Conservation (phyloP, 2,329 filamentous ascomycete genomes). For the Periconia macrospinosa region DNA sequence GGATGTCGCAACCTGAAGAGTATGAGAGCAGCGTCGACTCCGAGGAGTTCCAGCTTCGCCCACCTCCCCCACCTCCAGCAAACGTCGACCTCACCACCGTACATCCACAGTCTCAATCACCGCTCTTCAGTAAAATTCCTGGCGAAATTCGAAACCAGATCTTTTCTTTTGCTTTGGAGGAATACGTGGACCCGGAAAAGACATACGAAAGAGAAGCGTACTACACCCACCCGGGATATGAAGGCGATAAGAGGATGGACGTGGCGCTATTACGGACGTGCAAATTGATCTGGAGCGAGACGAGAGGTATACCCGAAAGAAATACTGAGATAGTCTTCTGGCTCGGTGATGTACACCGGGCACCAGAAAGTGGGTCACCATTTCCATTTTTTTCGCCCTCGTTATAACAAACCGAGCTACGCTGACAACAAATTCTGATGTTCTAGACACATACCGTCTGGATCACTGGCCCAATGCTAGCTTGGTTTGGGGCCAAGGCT, state of each 20-base stretch:
- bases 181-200: conserved; percentile 12
- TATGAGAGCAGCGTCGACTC: too few species aligned
- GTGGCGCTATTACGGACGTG: conserved; percentile 37
- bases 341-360: neutral
- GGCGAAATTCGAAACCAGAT: conserved; percentile 25
- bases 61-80: too few species aligned
- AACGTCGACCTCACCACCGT: neutral
- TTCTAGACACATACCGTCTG: too few species aligned
- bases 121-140: conserved; percentile 20
- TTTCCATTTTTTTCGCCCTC: neutral
- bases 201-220: conserved; percentile 1
- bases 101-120: conserved; percentile 17
- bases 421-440: neutral
- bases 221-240: conserved; percentile 20
- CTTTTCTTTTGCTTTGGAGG: conserved; percentile 18
- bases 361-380: neutral
- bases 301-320: conserved; percentile 28
- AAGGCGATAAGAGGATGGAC: conserved; percentile 25
- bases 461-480: neutral
- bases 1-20: too few species aligned
- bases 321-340: conserved; percentile 5
- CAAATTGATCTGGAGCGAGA: conserved; percentile 37
- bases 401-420: neutral
- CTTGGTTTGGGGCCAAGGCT: neutral
- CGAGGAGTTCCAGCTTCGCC: too few species aligned